Conservation (phyloP, 208 protist genomes). For the Lotmaria passim region DNA sequence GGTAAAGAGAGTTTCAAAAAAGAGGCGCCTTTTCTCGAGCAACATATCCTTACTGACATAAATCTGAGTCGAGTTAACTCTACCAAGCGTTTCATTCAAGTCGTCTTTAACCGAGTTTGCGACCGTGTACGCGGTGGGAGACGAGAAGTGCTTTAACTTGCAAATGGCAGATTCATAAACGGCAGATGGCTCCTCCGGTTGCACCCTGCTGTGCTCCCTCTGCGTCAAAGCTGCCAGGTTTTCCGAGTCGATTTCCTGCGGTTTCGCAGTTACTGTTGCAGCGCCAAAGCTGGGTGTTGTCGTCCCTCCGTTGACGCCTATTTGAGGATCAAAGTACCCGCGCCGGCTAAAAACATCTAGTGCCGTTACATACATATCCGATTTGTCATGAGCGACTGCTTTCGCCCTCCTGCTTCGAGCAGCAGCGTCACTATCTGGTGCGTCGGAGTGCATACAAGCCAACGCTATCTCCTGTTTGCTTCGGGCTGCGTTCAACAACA, state of each 20-base stretch:
- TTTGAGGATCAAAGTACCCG: constrained; percentile 22
- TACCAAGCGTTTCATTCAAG: constrained; percentile 30
- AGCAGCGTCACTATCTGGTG: neutral
- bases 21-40: constrained; percentile 16
- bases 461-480: no score
- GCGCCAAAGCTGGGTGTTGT: neutral
- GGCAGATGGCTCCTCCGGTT: neutral
- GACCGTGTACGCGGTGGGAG: constrained; percentile 6
- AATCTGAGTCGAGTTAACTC: neutral
- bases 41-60: constrained; percentile 7
- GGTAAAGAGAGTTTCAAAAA: constrained; percentile 40
- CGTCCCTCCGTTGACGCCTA: no score
- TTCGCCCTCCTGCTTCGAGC: neutral
- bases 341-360: constrained; percentile 24
- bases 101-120: constrained; percentile 29
- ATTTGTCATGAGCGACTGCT: neutral
- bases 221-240: neutral
- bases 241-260: neutral
- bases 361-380: constrained; percentile 28
- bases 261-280: neutral
- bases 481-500: no score
- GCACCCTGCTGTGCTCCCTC: neutral
- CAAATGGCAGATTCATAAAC: constrained; percentile 11
- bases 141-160: constrained; percentile 34
- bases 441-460: neutral